A percentile compares a stretch with the other conserved stretches of the same genome.
Evolutionary conservation across 345 rosid genomes (phyloP).

Genomic region (Litchi chinensis): DNA sequence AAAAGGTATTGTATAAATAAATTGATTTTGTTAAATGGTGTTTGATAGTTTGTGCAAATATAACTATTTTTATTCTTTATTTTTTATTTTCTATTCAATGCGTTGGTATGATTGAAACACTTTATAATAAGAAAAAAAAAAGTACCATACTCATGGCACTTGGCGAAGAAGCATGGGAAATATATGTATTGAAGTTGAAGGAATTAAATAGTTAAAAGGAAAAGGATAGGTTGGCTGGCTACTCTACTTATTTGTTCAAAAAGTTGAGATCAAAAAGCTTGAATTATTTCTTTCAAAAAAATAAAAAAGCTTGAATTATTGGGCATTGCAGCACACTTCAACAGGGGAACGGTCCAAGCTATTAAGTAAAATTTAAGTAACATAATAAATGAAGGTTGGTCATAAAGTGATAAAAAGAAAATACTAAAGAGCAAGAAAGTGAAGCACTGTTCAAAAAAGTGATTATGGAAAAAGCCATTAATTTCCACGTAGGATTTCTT

Average conservation of each 20-base stretch:
- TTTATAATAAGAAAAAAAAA: neutral
- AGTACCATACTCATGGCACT: neutral
- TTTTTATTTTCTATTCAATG: too few relatives aligned
- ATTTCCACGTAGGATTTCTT: neutral
- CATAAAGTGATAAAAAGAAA: conserved; percentile 13
- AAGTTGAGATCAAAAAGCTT: conserved; percentile 22
- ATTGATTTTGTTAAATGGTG: too few relatives aligned
- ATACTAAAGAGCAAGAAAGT: neutral
- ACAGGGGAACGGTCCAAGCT: conserved; percentile 18
- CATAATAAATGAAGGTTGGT: conserved; percentile 15
- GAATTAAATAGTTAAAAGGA: neutral
- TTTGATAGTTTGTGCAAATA: too few relatives aligned
- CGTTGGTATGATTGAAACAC: neutral
- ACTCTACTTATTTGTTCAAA: conserved; percentile 17
- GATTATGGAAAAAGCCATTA: neutral
- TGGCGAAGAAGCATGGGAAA: neutral
- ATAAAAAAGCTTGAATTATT: conserved; percentile 33
- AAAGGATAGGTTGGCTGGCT: neutral
- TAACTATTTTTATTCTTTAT: too few relatives aligned
- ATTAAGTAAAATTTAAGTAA: conserved; percentile 44
- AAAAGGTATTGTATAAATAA: too few relatives aligned
- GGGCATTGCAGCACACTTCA: conserved; percentile 17
- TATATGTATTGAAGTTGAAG: neutral
- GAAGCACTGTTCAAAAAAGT: neutral
- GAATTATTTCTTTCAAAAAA: conserved; percentile 24